Percentiles rank a stretch among this genome's conserved stretches.
These are phyloP conservation scores for Edaphochlamys debaryana DNA, from an alignment of 139 green algal species.

Conservation along the genomic window DNA sequence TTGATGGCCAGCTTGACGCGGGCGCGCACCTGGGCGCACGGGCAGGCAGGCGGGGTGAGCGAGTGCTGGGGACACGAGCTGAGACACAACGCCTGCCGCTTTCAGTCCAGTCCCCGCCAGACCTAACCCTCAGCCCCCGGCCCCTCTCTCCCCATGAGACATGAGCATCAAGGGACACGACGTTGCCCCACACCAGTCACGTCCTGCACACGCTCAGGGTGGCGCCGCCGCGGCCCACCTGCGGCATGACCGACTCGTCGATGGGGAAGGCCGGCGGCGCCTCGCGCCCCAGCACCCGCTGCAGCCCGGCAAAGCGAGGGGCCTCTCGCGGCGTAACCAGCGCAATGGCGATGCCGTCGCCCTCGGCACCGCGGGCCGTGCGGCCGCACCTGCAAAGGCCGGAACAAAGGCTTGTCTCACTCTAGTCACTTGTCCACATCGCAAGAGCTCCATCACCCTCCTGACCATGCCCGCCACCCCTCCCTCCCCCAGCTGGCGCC, in stretches of 20 bases:
- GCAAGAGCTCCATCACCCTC: no score
- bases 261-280: constrained; percentile 80
- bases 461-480: not conserved
- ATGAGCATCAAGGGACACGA: no score
- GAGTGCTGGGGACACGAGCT: not conserved
- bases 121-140: no score
- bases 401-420: no score
- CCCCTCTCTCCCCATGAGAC: no score
- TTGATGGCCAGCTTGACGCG: constrained; percentile 60
- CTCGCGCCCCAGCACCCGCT: constrained; percentile 44
- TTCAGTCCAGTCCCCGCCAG: no score
- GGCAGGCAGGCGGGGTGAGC: not conserved
- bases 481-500: not conserved
- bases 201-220: no score
- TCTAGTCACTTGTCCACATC: no score
- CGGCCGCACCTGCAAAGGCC: constrained; percentile 63
- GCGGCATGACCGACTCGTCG: constrained; percentile 63
- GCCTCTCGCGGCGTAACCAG: constrained; percentile 86
- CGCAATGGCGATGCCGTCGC: constrained; percentile 78
- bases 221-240: constrained; percentile 45
- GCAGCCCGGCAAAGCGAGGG: constrained; percentile 60
- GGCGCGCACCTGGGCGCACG: constrained; percentile 35
- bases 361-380: constrained; percentile 80
- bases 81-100: no score
- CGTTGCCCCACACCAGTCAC: no score